These are phyloP conservation scores for Alternaria brassicicola DNA, from an alignment of 2,329 filamentous ascomycete species.

Conservation along the genomic window DNA sequence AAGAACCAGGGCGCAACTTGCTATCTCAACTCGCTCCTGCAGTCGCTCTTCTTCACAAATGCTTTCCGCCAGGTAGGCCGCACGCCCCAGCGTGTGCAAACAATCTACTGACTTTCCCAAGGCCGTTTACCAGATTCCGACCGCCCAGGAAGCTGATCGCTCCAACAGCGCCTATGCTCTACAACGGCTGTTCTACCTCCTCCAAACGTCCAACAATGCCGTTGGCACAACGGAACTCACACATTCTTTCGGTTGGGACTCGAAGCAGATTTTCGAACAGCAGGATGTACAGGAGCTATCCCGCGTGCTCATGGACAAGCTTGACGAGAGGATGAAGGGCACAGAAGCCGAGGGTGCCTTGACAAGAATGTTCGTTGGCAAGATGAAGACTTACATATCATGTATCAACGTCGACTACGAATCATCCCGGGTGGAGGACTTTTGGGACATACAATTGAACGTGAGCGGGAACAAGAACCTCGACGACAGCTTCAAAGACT, in stretches of 20 bases:
- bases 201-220: slow-evolving; percentile 83
- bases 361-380: slow-evolving; percentile 90
- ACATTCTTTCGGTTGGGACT: slow-evolving; percentile 97
- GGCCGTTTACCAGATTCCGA: slow-evolving; percentile 97
- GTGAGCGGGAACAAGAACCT: slow-evolving; percentile 92
- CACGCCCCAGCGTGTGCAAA: too few species aligned
- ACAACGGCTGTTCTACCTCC: slow-evolving; percentile 90
- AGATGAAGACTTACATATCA: slow-evolving; percentile 98
- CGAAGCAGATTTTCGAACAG: slow-evolving; percentile 96
- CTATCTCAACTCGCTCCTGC: slow-evolving; percentile 58
- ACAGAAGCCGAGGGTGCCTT: slow-evolving; percentile 89
- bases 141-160: slow-evolving; percentile 78
- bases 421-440: slow-evolving; percentile 93
- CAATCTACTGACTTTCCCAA: slow-evolving; percentile 55
- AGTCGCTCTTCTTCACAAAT: slow-evolving; percentile 65
- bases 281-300: slow-evolving; percentile 98
- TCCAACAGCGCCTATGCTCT: slow-evolving; percentile 91
- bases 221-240: slow-evolving; percentile 93
- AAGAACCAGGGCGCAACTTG: slow-evolving; percentile 89
- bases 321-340: slow-evolving; percentile 98
- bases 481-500: slow-evolving; percentile 93
- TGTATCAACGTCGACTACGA: slow-evolving; percentile 99
- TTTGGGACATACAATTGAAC: slow-evolving; percentile 98
- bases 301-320: slow-evolving; percentile 93
- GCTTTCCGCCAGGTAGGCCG: slow-evolving; percentile 81